Percentiles rank a stretch among this genome's conserved stretches.
Conservation (phyloP, 2,329 filamentous ascomycete species). For the Fusarium concolor region DNA sequence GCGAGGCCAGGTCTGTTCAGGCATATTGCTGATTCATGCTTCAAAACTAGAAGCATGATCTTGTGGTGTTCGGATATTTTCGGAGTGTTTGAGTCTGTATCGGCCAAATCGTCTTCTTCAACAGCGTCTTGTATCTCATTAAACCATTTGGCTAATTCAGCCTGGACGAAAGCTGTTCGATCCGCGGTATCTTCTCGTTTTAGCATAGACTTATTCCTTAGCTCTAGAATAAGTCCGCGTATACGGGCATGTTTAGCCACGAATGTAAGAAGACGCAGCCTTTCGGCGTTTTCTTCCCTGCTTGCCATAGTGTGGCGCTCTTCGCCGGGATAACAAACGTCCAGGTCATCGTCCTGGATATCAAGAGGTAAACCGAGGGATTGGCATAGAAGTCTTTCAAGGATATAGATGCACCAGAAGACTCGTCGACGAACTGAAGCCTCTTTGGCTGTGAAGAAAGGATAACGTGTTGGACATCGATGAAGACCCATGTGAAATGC, state of each 20-base stretch:
- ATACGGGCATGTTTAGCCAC: slow-evolving; percentile 62
- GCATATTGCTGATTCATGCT: slow-evolving; percentile 63
- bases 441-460: slow-evolving; percentile 61
- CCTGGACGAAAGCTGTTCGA: slow-evolving; percentile 59
- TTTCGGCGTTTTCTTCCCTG: slow-evolving; percentile 35
- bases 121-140: slow-evolving; percentile 64
- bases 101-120: slow-evolving; percentile 50
- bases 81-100: slow-evolving; percentile 1
- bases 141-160: slow-evolving; percentile 63
- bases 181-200: slow-evolving; percentile 57
- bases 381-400: slow-evolving; percentile 67
- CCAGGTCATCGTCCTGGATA: slow-evolving; percentile 67
- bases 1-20: slow-evolving; percentile 63
- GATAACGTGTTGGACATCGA: slow-evolving; percentile 65
- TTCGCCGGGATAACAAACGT: slow-evolving; percentile 65
- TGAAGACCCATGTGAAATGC: slow-evolving; percentile 69
- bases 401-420: slow-evolving; percentile 68
- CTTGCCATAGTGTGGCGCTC: slow-evolving; percentile 55
- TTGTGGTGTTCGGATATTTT: slow-evolving; percentile 52
- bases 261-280: slow-evolving; percentile 53
- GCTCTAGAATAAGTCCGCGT: slow-evolving; percentile 62
- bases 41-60: slow-evolving; percentile 57
- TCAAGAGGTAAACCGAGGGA: slow-evolving; percentile 66
- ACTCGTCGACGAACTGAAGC: slow-evolving; percentile 62
- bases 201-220: slow-evolving; percentile 64